Evolutionary conservation across 306 rosid species (phyloP), one percentile per base, ranked within the genome.

Genomic region (Vigna hirtella): DNA sequence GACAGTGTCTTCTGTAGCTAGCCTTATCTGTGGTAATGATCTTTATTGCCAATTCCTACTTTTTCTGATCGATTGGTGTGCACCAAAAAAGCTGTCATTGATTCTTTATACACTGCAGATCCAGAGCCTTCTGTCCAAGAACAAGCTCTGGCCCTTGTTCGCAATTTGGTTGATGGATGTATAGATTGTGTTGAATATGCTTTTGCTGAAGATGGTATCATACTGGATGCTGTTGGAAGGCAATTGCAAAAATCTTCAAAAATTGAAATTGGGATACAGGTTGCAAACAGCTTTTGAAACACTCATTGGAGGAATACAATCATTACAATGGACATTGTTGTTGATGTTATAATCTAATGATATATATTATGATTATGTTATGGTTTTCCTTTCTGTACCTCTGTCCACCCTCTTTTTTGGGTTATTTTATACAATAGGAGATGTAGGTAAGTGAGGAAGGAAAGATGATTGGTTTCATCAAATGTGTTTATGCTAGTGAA

Each of bases 131-230:
- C 83, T 64, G 93, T 95, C 80, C 98, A 89, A 85, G 93, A 85
- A 88, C 93, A 88, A 79, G 90, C 98, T 81, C 91, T 92, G 79
- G 91, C 88, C 70, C 92, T 95, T 79, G 84, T 95, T 73, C 82
- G 98, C 76, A 95, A 95, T 88, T 87, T 95, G 71, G 87, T 95
- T 78, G 98, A 91, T 85, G 98, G 98, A 84, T 82, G 86, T 78
- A 24, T 88, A 48, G 64, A 91, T 55, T 89, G 87, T 83, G 63
- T 92, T 71, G 88, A 89, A 81, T 89, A 86, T 70, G 89, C 80
- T 55, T 89, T 92, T 73, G 83, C 91, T 70, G 98, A 89, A 79
- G 90, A 91, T 87, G 88, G 89, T 62, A 76, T 92, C 36, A 77
- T 95, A 79, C 81, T 95, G 79, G 87, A 89, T 77, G 91, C 98